Conservation (phyloP, 2,329 filamentous ascomycete genomes). For the Chlorencoelia australis region DNA sequence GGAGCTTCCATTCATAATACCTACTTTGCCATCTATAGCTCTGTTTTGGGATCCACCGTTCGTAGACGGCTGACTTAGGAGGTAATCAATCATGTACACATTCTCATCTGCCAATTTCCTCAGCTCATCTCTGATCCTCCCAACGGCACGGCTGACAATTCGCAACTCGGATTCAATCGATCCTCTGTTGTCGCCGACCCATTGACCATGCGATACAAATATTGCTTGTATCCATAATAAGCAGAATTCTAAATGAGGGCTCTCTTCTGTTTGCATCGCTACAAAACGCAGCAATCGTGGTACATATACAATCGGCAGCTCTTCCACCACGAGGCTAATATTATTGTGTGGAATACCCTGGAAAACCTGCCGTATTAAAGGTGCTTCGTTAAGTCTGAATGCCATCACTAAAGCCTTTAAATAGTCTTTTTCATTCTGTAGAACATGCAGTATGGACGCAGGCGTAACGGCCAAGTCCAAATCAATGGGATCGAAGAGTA, state of each 20-base stretch:
- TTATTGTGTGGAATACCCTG: slow-evolving; percentile 67
- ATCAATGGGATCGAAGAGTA: slow-evolving; percentile 93
- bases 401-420: slow-evolving; percentile 94
- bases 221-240: slow-evolving; percentile 82
- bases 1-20: slow-evolving; percentile 28
- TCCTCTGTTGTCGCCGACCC: slow-evolving; percentile 70
- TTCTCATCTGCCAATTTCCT: slow-evolving; percentile 80
- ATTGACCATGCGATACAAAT: slow-evolving; percentile 73
- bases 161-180: slow-evolving; percentile 78
- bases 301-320: slow-evolving; percentile 78
- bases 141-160: slow-evolving; percentile 69
- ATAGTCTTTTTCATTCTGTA: slow-evolving; percentile 63
- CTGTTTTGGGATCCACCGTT: no score
- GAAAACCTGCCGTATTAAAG: slow-evolving; percentile 76
- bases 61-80: slow-evolving; percentile 44
- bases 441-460: slow-evolving; percentile 62
- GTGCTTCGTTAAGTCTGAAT: slow-evolving; percentile 83
- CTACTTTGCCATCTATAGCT: slow-evolving; percentile 25
- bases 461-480: slow-evolving; percentile 91
- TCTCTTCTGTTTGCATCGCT: slow-evolving; percentile 77
- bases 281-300: slow-evolving; percentile 78
- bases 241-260: slow-evolving; percentile 90
- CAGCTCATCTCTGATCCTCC: slow-evolving; percentile 72
- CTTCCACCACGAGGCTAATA: slow-evolving; percentile 66
- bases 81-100: slow-evolving; percentile 77